Percentiles rank a stretch among this genome's conserved stretches.
These are phyloP conservation scores for Hymenoscyphus salicellus DNA, from an alignment of 2,329 filamentous ascomycete genomes.

Conservation along the genomic window DNA sequence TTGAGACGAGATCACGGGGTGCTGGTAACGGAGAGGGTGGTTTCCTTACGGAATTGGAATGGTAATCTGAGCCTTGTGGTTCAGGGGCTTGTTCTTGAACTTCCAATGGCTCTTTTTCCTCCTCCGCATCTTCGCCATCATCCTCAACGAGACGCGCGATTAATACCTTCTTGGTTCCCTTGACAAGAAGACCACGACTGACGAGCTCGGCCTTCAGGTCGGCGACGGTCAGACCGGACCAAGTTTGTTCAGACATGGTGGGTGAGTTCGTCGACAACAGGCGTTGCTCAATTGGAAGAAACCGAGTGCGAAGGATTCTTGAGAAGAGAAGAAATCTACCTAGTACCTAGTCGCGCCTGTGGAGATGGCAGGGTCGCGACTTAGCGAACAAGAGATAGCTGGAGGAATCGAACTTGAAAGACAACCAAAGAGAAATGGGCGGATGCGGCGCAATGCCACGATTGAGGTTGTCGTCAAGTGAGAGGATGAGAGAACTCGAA, in stretches of 20 bases:
- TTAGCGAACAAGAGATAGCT: background rate
- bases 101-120: background rate
- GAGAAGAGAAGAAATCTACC: background rate
- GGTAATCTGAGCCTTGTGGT: background rate
- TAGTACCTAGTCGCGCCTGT: background rate
- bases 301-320: background rate
- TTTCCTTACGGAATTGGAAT: background rate
- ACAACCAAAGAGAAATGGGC: background rate
- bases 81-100: background rate
- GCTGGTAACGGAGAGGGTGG: background rate
- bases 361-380: background rate
- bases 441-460: background rate
- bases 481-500: background rate
- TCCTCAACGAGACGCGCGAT: conserved; percentile 7
- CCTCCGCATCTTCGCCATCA: background rate
- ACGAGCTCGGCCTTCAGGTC: conserved; percentile 11
- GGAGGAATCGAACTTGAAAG: background rate
- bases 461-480: background rate
- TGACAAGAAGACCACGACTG: conserved; percentile 7
- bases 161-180: conserved; percentile 10
- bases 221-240: background rate
- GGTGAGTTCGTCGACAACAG: background rate
- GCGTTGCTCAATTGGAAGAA: background rate
- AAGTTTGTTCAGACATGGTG: background rate
- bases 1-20: background rate